A percentile compares a stretch with the other conserved stretches of the same genome.
Evolutionary conservation across 305 asterid genomes (phyloP).

Genomic region (Andrographis paniculata): DNA sequence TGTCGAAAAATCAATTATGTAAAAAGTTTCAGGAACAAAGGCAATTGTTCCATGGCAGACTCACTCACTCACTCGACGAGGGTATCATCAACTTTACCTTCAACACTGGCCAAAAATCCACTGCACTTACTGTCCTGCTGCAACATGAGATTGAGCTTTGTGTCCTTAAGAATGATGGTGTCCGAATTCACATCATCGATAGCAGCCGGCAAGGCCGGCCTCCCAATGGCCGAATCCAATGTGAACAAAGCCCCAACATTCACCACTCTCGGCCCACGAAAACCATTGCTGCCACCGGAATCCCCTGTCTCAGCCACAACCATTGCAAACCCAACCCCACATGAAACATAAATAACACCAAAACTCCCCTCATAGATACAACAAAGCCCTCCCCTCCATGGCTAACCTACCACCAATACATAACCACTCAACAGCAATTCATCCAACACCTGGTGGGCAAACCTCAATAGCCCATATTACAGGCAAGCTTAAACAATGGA

Average conservation of each 20-base stretch:
- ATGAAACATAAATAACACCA: constrained; percentile 25
- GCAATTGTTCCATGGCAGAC: too few relatives aligned
- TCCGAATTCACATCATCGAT: constrained; percentile 56
- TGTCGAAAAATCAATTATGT: not conserved
- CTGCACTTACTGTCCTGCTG: constrained; percentile 69
- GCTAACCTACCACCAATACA: not conserved
- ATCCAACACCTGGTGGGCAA: not conserved
- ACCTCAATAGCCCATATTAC: not conserved
- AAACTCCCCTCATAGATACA: constrained; percentile 14
- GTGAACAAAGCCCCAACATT: constrained; percentile 68
- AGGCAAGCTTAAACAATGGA: not conserved
- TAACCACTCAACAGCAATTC: not conserved
- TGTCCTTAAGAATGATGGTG: constrained; percentile 32
- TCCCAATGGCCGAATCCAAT: constrained; percentile 52
- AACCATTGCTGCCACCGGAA: constrained; percentile 15
- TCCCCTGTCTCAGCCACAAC: constrained; percentile 24
- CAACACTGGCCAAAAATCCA: constrained; percentile 64
- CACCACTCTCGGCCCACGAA: constrained; percentile 33
- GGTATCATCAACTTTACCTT: constrained; percentile 22
- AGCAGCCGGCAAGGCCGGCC: constrained; percentile 61
- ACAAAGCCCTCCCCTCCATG: not conserved
- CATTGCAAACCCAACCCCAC: constrained; percentile 28
- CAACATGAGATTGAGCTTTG: constrained; percentile 37
- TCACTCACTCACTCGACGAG: too few relatives aligned
- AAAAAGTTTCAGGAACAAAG: not conserved